phyloP scores from a whole-genome alignment of 768 basidiomycete species.

The Suillus subalutaceus region DNA sequence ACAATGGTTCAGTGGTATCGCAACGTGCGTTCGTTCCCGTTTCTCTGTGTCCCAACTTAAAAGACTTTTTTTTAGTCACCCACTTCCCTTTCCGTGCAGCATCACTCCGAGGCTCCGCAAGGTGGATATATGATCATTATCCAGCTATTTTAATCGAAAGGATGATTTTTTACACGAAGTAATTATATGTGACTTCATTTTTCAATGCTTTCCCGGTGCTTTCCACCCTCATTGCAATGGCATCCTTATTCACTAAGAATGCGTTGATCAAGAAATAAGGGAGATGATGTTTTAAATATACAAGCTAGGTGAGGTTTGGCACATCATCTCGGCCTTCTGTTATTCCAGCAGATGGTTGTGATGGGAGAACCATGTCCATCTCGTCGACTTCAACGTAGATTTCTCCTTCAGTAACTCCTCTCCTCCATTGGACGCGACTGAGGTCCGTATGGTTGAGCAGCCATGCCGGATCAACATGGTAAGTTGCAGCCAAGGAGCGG shows the following conservation, averaged over 20 bases:
- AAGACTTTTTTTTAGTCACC: constrained; percentile 17
- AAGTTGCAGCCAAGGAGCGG: constrained; percentile 43
- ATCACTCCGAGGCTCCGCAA: constrained; percentile 16
- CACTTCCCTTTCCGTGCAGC: constrained; percentile 18
- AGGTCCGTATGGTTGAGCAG: constrained; percentile 49
- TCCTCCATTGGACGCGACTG: constrained; percentile 43
- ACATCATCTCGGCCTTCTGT: too few relatives aligned
- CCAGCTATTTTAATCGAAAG: neutral
- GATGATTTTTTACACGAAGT: neutral
- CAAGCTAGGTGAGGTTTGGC: too few relatives aligned
- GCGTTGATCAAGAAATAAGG: too few relatives aligned
- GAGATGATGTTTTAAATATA: too few relatives aligned
- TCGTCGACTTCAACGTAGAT: constrained; percentile 26
- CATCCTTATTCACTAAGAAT: neutral
- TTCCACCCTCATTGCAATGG: too few relatives aligned
- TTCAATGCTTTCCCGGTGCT: neutral
- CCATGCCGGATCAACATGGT: constrained; percentile 46
- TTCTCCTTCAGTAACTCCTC: constrained; percentile 41
- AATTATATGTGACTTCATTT: neutral
- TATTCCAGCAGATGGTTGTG: neutral
- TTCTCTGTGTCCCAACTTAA: neutral
- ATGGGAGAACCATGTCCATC: neutral
- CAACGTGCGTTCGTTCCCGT: constrained; percentile 13
- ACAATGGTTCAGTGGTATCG: constrained; percentile 20
- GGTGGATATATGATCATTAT: neutral